Evolutionary conservation across 78 protist genomes (phyloP).

Genomic region (Carpediemonas membranifera): DNA sequence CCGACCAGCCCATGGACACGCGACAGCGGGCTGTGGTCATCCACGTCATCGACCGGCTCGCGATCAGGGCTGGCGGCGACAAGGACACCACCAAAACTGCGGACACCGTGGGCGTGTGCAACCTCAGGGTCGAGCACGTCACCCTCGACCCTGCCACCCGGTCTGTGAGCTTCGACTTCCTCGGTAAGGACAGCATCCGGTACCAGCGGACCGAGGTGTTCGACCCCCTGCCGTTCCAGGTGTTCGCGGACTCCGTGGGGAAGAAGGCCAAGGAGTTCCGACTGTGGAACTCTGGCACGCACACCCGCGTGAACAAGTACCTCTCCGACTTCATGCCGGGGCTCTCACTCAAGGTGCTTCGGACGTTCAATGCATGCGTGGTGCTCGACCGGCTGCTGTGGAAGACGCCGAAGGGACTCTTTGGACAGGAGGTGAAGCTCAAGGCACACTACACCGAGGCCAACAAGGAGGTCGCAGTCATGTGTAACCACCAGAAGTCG

Average conservation of each 20-base stretch:
- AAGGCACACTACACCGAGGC: constrained; percentile 64
- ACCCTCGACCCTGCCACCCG: not conserved
- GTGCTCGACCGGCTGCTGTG: constrained; percentile 53
- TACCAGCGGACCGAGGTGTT: constrained; percentile 64
- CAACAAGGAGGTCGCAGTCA: constrained; percentile 84
- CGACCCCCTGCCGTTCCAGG: constrained; percentile 17
- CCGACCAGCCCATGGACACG: not conserved
- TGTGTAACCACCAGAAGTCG: constrained; percentile 94
- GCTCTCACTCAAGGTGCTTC: constrained; percentile 91
- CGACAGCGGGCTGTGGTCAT: constrained; percentile 75
- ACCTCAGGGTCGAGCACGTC: constrained; percentile 86
- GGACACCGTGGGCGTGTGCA: constrained; percentile 97
- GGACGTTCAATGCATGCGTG: constrained; percentile 95
- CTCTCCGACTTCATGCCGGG: constrained; percentile 74
- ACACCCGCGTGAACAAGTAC: constrained; percentile 63
- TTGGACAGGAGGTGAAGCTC: not conserved
- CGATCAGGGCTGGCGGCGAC: constrained; percentile 92
- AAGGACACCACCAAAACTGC: constrained; percentile 82
- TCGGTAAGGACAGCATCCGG: constrained; percentile 91
- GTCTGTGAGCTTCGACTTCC: constrained; percentile 65
- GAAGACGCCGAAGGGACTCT: not conserved
- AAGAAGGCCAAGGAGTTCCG: no score
- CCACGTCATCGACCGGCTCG: constrained; percentile 81
- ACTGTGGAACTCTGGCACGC: no score
- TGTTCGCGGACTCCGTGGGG: constrained; percentile 20